Percentiles rank a stretch among this genome's conserved stretches.
phyloP scores from a whole-genome alignment of 768 basidiomycete genomes.

The Calocybe indica region DNA sequence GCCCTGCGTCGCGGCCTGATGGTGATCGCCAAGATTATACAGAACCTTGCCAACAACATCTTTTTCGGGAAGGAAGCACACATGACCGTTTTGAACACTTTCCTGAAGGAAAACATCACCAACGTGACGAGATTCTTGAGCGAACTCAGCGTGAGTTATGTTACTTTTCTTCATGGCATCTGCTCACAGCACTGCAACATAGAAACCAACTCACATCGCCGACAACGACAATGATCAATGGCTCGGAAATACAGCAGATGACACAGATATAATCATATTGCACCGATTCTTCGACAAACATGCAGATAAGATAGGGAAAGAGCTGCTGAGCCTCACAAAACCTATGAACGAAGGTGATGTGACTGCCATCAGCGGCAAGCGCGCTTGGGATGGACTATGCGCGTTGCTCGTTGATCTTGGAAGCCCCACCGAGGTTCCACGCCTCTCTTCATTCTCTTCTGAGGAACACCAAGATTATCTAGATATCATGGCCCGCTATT shows the following conservation, averaged over 20 bases:
- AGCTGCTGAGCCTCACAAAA: conserved; percentile 68
- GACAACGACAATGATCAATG: conserved; percentile 68
- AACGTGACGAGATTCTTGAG: conserved; percentile 74
- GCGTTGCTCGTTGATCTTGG: conserved; percentile 76
- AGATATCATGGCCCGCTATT: conserved; percentile 61
- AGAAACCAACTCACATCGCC: conserved; percentile 17
- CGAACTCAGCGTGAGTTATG: conserved; percentile 56
- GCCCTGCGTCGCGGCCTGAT: conserved; percentile 74
- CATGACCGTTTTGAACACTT: conserved; percentile 76
- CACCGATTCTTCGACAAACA: conserved; percentile 84
- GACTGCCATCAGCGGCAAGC: conserved; percentile 59
- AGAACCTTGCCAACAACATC: conserved; percentile 91
- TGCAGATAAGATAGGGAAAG: conserved; percentile 84
- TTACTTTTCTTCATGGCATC: not conserved
- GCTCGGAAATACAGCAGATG: conserved; percentile 72
- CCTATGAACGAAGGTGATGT: conserved; percentile 50
- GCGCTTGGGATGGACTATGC: conserved; percentile 81
- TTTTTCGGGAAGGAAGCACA: conserved; percentile 88
- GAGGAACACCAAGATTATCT: conserved; percentile 57
- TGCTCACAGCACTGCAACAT: not conserved
- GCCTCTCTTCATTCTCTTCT: conserved; percentile 41
- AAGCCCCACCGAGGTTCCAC: conserved; percentile 60
- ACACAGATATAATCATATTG: conserved; percentile 77
- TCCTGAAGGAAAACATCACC: conserved; percentile 63
- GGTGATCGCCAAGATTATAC: conserved; percentile 87